These are phyloP conservation scores for Xylaria digitata DNA, from an alignment of 2,329 filamentous ascomycete genomes.

Conservation along the genomic window DNA sequence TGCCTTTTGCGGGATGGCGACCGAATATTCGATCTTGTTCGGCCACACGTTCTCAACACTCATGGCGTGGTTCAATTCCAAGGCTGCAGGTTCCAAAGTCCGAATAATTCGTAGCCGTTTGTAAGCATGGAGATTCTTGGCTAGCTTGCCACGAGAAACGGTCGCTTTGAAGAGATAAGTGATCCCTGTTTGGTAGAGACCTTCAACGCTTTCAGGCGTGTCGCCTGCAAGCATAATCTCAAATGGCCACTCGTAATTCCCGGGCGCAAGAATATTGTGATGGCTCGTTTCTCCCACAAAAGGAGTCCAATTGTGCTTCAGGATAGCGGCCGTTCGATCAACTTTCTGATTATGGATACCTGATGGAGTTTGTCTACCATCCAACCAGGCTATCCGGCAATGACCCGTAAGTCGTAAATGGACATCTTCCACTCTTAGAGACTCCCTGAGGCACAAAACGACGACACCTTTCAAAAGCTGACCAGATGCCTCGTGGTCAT, in stretches of 20 bases:
- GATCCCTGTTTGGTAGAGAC: constrained; percentile 84
- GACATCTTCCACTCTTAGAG: constrained; percentile 78
- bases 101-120: constrained; percentile 83
- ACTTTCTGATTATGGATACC: constrained; percentile 69
- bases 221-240: constrained; percentile 77
- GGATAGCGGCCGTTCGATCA: constrained; percentile 69
- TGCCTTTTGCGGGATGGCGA: constrained; percentile 92
- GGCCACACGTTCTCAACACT: constrained; percentile 98
- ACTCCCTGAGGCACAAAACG: constrained; percentile 76
- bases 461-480: constrained; percentile 79
- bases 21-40: constrained; percentile 96
- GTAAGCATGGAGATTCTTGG: constrained; percentile 84
- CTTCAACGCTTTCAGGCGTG: constrained; percentile 89
- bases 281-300: constrained; percentile 70
- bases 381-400: constrained; percentile 73
- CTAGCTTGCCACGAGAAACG: constrained; percentile 85
- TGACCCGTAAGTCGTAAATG: constrained; percentile 77
- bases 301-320: constrained; percentile 75
- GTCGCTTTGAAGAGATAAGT: constrained; percentile 93
- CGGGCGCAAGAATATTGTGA: constrained; percentile 71
- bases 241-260: constrained; percentile 88
- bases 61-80: constrained; percentile 88
- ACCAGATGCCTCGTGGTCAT: constrained; percentile 78
- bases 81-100: constrained; percentile 78
- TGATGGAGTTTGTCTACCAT: constrained; percentile 59